These are phyloP conservation scores for Globisporangium middletonii DNA, from an alignment of 352 stramenopile genomes.

Conservation along the genomic window DNA sequence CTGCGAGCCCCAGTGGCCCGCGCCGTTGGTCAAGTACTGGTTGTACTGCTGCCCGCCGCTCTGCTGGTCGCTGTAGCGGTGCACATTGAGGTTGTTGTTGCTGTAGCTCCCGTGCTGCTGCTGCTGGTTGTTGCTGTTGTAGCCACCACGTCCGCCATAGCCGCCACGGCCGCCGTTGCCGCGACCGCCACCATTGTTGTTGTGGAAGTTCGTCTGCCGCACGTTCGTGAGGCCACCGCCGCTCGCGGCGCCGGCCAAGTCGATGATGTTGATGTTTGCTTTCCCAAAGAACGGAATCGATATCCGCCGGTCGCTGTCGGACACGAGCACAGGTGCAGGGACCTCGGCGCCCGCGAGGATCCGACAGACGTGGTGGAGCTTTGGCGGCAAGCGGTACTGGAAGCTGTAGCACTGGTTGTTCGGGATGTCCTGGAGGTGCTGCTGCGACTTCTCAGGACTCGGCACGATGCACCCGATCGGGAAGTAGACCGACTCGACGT, in stretches of 20 bases:
- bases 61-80: constrained; percentile 41
- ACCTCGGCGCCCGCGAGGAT: constrained; percentile 46
- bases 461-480: constrained; percentile 67
- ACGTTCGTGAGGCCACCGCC: constrained; percentile 49
- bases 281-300: constrained; percentile 79
- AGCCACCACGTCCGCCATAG: constrained; percentile 16
- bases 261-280: constrained; percentile 82
- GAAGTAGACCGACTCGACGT: constrained; percentile 69
- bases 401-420: constrained; percentile 88
- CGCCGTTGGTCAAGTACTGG: constrained; percentile 69
- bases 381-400: constrained; percentile 60
- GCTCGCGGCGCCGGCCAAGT: constrained; percentile 44
- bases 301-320: constrained; percentile 57
- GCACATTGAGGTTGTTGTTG: constrained; percentile 66
- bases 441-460: constrained; percentile 69
- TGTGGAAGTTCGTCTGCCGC: constrained; percentile 27
- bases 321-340: constrained; percentile 40
- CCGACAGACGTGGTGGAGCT: constrained; percentile 41
- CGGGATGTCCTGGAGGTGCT: constrained; percentile 62
- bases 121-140: constrained; percentile 27
- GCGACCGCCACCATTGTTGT: constrained; percentile 26
- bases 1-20: constrained; percentile 75
- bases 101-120: constrained; percentile 27
- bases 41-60: constrained; percentile 41
- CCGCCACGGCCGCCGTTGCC: constrained; percentile 16